Evolutionary conservation across 352 stramenopile species (phyloP), one percentile per base, ranked within the genome.

Genomic region (Globisporangium takayamanum): DNA sequence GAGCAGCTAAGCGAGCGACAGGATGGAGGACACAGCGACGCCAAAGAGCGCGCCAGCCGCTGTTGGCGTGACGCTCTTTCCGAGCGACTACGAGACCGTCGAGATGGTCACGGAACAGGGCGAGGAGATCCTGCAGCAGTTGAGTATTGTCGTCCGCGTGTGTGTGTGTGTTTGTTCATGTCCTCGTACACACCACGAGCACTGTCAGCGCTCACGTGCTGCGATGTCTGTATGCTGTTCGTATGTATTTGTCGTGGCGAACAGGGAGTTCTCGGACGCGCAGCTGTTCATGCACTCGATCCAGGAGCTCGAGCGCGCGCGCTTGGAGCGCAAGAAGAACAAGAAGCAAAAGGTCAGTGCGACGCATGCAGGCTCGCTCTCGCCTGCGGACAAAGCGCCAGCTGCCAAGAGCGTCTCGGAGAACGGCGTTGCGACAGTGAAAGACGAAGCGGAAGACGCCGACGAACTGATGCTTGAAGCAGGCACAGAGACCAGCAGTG

Each of bases 281-380:
- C 84, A 95, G 64, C 48, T 92, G 46, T 95, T 92, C 60, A 56
- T 87, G 60, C 83, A 94, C 67, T 80, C 84, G 63, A 92, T 94
- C 60, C 75, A 89, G 48, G 80, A 93, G 64, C 69, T 95, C 54
- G 80, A 94, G 55, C 72, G 75, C 11, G 69, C 75, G 28, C 81
- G 81, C 0, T 48, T 63, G 0, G 77, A 92, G 59, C 66, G 63
- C 20, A 88, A 78, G 53, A 89, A 88, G 66, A 81, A 78, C 57
- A 91, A 84, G 62, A 68, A 80, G 37, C 68, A 70, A 60, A 65
- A 60, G 64, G 66, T 44, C 15, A 49, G 60, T 28, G 50, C 50
- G 2, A 39, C 33, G 10, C 8, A 39, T 0, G 53, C 25, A 1
- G 54, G 57, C 25, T 63, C 44, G 50, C 46, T 22, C 16, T 39